A percentile compares a stretch with the other conserved stretches of the same genome.
Conservation (phyloP, 1,284 basidiomycete species). For the Trametes versicolor region DNA sequence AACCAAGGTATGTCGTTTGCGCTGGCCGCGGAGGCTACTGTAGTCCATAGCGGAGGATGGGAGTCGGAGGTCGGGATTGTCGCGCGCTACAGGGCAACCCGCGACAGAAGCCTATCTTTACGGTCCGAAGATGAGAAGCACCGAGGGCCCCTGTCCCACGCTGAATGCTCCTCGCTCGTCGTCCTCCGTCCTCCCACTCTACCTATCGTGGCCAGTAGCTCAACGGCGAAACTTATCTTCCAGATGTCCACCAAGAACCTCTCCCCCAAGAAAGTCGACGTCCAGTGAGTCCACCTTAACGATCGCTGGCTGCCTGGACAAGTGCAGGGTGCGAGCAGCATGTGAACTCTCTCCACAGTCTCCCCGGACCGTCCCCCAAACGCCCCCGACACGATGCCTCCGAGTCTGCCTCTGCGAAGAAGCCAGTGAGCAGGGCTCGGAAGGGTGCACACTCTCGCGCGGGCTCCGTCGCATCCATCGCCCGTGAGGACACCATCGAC, state of each 20-base stretch:
- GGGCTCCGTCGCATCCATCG: constrained; percentile 28
- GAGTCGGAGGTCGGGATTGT: not conserved
- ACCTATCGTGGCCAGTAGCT: not conserved
- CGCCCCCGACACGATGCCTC: constrained; percentile 24
- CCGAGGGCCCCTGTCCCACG: constrained; percentile 11
- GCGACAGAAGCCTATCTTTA: not conserved
- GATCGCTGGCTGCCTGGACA: too few species aligned
- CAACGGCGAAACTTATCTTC: constrained; percentile 7
- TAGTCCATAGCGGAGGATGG: not conserved
- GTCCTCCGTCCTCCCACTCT: constrained; percentile 2
- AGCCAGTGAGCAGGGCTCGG: constrained; percentile 31
- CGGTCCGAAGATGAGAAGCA: constrained; percentile 20
- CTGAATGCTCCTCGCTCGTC: constrained; percentile 2
- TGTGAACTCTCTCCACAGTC: constrained; percentile 22
- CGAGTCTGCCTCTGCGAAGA: constrained; percentile 29
- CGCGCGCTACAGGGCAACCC: not conserved
- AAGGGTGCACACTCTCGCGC: constrained; percentile 30
- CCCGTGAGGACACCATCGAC: constrained; percentile 33
- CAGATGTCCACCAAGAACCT: constrained; percentile 32
- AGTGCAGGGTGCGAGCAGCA: not conserved
- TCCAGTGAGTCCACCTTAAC: constrained; percentile 47
- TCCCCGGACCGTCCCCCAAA: constrained; percentile 39
- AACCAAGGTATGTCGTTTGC: constrained; percentile 10
- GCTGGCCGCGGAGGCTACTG: not conserved
- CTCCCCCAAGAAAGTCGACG: constrained; percentile 52